A percentile compares a stretch with the other conserved stretches of the same genome.
phyloP scores from a whole-genome alignment of 805 yeast genomes.

The Kodamaea restingae region DNA sequence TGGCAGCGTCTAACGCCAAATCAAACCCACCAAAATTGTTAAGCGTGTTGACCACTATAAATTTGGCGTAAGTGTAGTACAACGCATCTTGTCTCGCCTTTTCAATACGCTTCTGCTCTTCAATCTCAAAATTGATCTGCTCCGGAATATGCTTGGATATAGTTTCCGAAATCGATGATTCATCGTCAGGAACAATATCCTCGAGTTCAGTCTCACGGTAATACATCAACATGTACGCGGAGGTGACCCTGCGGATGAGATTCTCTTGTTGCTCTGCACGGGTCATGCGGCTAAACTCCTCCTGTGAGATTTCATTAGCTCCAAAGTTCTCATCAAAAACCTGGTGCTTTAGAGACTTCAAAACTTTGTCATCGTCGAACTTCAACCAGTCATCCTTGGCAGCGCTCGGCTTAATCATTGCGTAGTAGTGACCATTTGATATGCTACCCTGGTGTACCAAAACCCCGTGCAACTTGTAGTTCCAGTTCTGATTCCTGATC shows the following conservation, averaged over 20 bases:
- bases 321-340: conserved; percentile 94
- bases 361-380: conserved; percentile 94
- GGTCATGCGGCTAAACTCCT: conserved; percentile 47
- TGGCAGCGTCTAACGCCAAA: conserved; percentile 59
- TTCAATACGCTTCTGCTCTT: conserved; percentile 50
- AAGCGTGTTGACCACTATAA: conserved; percentile 54
- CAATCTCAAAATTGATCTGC: conserved; percentile 60
- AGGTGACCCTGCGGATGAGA: conserved; percentile 72
- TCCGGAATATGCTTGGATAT: conserved; percentile 65
- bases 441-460: conserved; percentile 95
- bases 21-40: conserved; percentile 69
- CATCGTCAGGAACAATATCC: conserved; percentile 57
- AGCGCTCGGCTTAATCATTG: conserved; percentile 78
- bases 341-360: conserved; percentile 77
- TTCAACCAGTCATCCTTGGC: conserved; percentile 71
- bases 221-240: conserved; percentile 96
- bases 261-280: conserved; percentile 62
- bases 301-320: conserved; percentile 53
- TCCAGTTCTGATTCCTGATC: conserved; percentile 56
- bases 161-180: conserved; percentile 34
- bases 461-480: conserved; percentile 86
- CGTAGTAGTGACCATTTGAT: conserved; percentile 94
- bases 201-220: conserved; percentile 59
- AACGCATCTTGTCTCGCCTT: conserved; percentile 64
- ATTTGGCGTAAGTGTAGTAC: conserved; percentile 44